Conservation (phyloP, 192 early-diverging fungal species). For the Umbelopsis sp. region DNA sequence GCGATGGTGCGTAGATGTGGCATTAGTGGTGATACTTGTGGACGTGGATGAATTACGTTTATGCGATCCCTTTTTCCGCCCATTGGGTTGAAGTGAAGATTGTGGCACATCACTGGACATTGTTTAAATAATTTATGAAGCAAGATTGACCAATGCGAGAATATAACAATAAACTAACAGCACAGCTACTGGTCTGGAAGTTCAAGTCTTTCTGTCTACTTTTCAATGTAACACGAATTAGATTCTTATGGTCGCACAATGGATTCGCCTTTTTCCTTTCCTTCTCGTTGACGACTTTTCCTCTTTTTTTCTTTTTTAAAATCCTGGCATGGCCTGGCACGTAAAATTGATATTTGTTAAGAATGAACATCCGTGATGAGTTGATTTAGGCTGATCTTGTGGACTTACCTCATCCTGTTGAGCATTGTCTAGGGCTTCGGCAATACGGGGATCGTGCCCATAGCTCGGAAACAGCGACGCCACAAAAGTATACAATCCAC, state of each 20-base stretch:
- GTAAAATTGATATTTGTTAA: neutral
- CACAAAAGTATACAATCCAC: constrained; percentile 29
- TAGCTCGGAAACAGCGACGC: constrained; percentile 32
- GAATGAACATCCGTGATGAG: neutral
- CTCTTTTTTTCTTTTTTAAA: no score
- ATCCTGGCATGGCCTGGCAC: constrained; percentile 1
- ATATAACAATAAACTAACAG: constrained; percentile 5
- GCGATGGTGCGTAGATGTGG: constrained; percentile 12
- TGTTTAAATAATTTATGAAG: neutral
- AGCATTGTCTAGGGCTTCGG: constrained; percentile 31
- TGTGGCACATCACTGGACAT: constrained; percentile 11
- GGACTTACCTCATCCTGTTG: constrained; percentile 16
- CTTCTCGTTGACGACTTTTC: no score
- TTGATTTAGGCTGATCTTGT: no score
- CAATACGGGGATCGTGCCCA: constrained; percentile 23
- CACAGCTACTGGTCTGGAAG: neutral
- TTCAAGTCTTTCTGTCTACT: neutral
- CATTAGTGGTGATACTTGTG: constrained; percentile 10
- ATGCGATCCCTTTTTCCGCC: constrained; percentile 1
- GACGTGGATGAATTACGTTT: constrained; percentile 11
- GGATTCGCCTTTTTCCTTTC: neutral
- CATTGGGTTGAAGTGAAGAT: neutral
- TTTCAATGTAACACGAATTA: constrained; percentile 21
- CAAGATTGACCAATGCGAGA: neutral
- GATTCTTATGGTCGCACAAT: constrained; percentile 2